Base-by-base conservation (phyloP, 2,329 filamentous ascomycete species). In the Sporothrix pseudoabietina region DNA sequence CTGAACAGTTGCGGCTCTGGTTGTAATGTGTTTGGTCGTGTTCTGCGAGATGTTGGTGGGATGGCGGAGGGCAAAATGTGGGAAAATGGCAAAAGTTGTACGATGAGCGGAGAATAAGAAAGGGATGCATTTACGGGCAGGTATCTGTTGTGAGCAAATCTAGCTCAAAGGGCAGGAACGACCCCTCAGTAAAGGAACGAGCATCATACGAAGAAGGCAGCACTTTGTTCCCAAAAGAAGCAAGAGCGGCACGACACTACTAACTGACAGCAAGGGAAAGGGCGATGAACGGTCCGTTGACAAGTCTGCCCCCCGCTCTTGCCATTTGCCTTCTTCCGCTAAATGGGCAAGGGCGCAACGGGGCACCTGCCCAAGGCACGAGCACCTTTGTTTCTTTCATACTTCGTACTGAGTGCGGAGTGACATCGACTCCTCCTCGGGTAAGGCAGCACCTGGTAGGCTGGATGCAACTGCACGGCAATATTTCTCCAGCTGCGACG, bases 1-100 rank as follows among this genome's bases (percentile, higher is more conserved):
- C 26, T 68, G 65, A 41, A 10, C 32, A 19, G 49, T 55, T 55
- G 66, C 32, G 66, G 66, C 66, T 69, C 32, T 55, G 30, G 66
- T 8, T 10, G 30, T 47, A 8, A 14, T 41, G 47, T 69, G 47
- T 41, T 55, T 39, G 30, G 9, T 22, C n/a, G 16, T 16, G 30
- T 41, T 10, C 2, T 14, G 19, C 22, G 16, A 49, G 14, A 41
- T 69, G 49, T 7, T 41, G 66, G 30, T 57, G n/a, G 26, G 66
- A 44, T 57, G n/a, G 26, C 5, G 8, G 26, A 19, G 32, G 41
- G 35, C 19, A n/a, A 30, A 44, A 35, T 26, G 35, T 41, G 32
- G 68, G 35, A 30, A 55, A 59, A 35, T 19, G 52, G 8, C 32
- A 35, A 30, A 35, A 30, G 49, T 26, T 47, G 7, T 41, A 35